Evolutionary conservation across 2,329 filamentous ascomycete genomes (phyloP).

Genomic region (Venturia asperata): DNA sequence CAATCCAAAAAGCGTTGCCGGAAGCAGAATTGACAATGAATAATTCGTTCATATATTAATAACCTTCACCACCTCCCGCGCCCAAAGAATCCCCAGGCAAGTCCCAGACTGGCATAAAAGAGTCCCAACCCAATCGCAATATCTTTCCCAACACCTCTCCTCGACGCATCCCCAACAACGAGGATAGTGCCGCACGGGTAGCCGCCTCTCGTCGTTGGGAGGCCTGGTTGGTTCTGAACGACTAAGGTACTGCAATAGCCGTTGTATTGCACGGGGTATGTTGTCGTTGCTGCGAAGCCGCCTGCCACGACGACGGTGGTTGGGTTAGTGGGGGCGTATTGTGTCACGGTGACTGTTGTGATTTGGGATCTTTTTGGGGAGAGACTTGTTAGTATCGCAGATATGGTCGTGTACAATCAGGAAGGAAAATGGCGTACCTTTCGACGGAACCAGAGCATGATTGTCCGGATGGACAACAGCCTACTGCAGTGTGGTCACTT

Average conservation of each 20-base stretch:
- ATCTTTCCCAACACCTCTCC: neutral
- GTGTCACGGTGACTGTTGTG: constrained; percentile 7
- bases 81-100: neutral
- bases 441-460: constrained; percentile 30
- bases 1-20: too few relatives aligned
- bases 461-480: constrained; percentile 33
- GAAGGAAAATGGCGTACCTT: neutral
- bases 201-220: constrained; percentile 30
- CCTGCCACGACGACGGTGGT: constrained; percentile 1
- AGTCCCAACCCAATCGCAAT: neutral
- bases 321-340: neutral
- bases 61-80: neutral
- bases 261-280: constrained; percentile 21
- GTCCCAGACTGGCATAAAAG: neutral
- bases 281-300: neutral
- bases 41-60: too few relatives aligned
- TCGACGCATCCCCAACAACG: constrained; percentile 25
- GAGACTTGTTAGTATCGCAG: neutral
- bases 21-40: neutral
- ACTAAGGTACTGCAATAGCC: constrained; percentile 34
- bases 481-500: constrained; percentile 31
- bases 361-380: constrained; percentile 4
- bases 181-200: constrained; percentile 32
- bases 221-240: constrained; percentile 29
- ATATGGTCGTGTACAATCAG: neutral